Evolutionary conservation across 371 early-diverging fungal species (phyloP), one percentile per base, ranked within the genome.

Genomic region (Mucor saturninus): DNA sequence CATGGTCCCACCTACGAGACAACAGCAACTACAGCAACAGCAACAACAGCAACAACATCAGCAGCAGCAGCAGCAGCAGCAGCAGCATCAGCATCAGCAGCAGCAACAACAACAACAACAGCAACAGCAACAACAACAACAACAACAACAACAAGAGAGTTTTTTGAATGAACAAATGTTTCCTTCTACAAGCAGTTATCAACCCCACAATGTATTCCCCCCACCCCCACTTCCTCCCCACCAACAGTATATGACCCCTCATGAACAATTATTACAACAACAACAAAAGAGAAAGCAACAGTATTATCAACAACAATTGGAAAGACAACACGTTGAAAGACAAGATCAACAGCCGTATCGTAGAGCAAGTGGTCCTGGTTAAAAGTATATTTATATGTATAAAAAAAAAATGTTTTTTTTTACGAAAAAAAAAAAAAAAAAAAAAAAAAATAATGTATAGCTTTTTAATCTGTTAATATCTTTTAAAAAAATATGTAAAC

Each of bases 311-410:
- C 55, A 54, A 2, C 40, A 38, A 54, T 15, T 39, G 39, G 28
- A 21, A 26, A 38, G 46, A 9, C 46, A 45, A 39, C 71, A 64
- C 1, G 11, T 30, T 15, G 9, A 52, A 26, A 53, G 29, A 35
- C 65, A 54, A 29, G 42, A 62, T 21, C 65, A 65, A 42, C 65
- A 61, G 13, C 30, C 52, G 37, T 61, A 60, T 58, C 56, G 65
- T 48, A 65, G 65, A 65, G 61, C 62, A 42, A 65, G 70, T 62
- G 65, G 65, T 35, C 65, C 65, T 35, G 58, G 62, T 48, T 69
- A 61, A 69, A 52, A 14, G 5, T 14, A 31, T 26, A 31, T 31
- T n/a, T 8, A 31, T 30, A 31, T 31, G 31, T 5, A 51, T 13
- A 10, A 13, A 2, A 26, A 46, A 46, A 42, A 35, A 35, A 35